These are phyloP conservation scores for Neurospora hispaniola DNA, from an alignment of 495 filamentous ascomycete species.

Conservation along the genomic window DNA sequence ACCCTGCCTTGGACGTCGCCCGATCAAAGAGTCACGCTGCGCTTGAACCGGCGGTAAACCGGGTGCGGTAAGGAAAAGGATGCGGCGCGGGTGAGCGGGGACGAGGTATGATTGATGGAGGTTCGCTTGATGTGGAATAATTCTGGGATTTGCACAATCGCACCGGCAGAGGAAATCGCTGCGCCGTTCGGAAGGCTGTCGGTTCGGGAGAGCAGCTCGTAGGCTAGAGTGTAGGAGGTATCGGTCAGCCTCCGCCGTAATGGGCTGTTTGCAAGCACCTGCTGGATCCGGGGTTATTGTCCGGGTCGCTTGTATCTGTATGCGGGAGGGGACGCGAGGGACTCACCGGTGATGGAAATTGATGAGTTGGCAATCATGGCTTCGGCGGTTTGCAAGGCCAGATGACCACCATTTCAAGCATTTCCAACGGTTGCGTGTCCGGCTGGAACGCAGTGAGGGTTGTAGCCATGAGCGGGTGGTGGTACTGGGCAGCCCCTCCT, in stretches of 20 bases:
- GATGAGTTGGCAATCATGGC: slow-evolving; percentile 21
- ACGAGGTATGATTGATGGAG: neutral
- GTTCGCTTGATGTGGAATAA: neutral
- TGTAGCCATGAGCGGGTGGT: neutral
- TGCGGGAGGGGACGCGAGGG: neutral
- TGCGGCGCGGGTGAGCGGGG: neutral
- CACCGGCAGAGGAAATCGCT: neutral
- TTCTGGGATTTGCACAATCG: neutral
- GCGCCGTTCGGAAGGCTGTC: neutral
- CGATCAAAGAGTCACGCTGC: neutral
- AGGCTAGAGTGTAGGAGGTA: neutral
- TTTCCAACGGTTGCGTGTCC: neutral
- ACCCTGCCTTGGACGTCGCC: neutral
- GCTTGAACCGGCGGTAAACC: neutral
- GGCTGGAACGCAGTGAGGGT: neutral
- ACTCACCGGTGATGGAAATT: slow-evolving; percentile 17
- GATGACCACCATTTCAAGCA: slow-evolving; percentile 16
- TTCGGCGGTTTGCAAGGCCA: slow-evolving; percentile 1
- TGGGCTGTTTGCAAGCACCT: neutral
- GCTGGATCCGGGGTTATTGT: neutral
- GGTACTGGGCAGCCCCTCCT: neutral
- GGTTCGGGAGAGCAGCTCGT: neutral
- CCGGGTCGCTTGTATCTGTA: slow-evolving; percentile 1
- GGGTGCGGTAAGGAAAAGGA: neutral
- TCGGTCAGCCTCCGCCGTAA: neutral